phyloP scores from a whole-genome alignment of 371 early-diverging fungal genomes.

The Blakeslea trispora region DNA sequence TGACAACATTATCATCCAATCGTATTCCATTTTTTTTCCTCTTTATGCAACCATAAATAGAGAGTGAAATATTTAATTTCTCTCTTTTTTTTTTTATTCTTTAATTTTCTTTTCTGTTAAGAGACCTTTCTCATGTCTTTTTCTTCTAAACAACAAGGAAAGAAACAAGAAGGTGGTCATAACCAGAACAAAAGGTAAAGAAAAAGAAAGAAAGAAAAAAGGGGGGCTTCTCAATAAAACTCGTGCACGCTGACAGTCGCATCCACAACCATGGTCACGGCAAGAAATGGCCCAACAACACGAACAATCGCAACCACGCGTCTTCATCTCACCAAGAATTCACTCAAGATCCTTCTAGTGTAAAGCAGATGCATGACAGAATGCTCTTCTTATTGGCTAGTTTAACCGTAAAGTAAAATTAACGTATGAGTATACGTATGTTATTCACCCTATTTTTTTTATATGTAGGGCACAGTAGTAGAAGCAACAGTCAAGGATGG shows the following conservation, averaged over 20 bases:
- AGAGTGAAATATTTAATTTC: no score
- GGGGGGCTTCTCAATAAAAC: no score
- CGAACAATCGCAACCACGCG: constrained; percentile 19
- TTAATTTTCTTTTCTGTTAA: no score
- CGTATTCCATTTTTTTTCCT: no score
- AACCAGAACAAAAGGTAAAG: constrained; percentile 31
- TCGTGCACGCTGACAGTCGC: constrained; percentile 33
- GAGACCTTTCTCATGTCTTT: constrained; percentile 1
- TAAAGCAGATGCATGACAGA: constrained; percentile 68
- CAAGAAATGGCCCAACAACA: constrained; percentile 38
- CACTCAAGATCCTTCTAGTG: constrained; percentile 23
- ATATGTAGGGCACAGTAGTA: constrained; percentile 74
- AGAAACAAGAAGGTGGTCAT: constrained; percentile 33
- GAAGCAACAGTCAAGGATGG: constrained; percentile 69
- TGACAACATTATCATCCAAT: no score
- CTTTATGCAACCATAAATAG: no score
- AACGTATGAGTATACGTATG: background rate
- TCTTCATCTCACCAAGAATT: constrained; percentile 10
- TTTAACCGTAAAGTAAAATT: constrained; percentile 63
- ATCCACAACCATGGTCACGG: constrained; percentile 20
- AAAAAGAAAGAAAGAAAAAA: no score
- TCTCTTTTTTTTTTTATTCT: no score
- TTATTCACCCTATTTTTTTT: no score
- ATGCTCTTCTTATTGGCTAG: constrained; percentile 73
- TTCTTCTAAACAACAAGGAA: constrained; percentile 39